Base-by-base conservation (phyloP, 306 rosid genomes). In the Cucurbita moschata region DNA sequence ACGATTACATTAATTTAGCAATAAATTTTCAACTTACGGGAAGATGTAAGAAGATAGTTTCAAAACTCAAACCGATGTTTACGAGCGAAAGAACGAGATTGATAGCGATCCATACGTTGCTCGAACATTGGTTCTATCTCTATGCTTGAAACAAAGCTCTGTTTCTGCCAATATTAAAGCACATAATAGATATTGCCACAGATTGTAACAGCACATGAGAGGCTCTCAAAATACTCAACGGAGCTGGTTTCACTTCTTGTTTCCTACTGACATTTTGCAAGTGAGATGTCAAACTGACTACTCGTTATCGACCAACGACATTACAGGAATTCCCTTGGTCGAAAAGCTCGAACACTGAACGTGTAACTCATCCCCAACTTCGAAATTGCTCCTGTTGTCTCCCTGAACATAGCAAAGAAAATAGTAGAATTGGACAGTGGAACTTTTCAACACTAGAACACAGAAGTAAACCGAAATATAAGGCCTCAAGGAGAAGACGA, bases 341-440 rank as follows among this genome's bases (percentile, higher is more conserved):
- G 92, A 76, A 80, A 89, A 90, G 84, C 98, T 86, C 16, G 85
- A 79, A 78, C 96, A 90, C 65, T 77, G 81, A 62, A 87, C 98
- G 74, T 5, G 83, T 42, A 94, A 75, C 87, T 84, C 81, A 0
- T 89, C 96, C 1, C 96, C 88, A 21, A 88, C 77, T 77, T 81
- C 77, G 13, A 74, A 87, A 73, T 83, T 82, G 57, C 38, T 80
- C 78, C 21, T 77, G 62, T 75, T 70, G 62, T 86, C 50, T 37
- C 63, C 81, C 98, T 93, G 92, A 56, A 43, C 21, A 56, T 0
- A 18, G 14, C 66, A 53, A 56, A 73, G 8, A 73, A 9, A 72
- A 53, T 8, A 7, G 54, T n/a, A 42, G 19, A 73, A 42, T 47
- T 9, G 0, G 39, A 53, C 63, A 37, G 5, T 15, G 56, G 7